Percentiles rank a stretch among this genome's conserved stretches.
These are phyloP conservation scores for Coccomyxa sp. DNA, from an alignment of 139 green algal genomes.

Conservation along the genomic window DNA sequence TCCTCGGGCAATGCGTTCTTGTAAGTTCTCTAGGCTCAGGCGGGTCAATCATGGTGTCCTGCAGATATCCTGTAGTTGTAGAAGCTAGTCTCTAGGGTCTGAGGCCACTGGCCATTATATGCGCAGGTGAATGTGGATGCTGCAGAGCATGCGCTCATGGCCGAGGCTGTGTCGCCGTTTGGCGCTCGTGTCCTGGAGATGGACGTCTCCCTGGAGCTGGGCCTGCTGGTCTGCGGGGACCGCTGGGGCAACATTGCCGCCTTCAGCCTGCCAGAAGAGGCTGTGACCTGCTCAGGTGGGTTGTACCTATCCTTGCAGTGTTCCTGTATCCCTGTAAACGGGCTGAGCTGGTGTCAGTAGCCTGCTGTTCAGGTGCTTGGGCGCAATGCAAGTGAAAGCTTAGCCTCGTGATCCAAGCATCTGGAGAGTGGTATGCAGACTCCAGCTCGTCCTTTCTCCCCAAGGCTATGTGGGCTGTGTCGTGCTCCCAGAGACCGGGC, in stretches of 20 bases:
- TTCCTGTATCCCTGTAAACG: neutral
- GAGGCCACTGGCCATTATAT: too few species aligned
- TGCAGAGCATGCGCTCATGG: neutral
- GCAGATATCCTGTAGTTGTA: neutral
- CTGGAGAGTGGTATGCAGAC: too few species aligned
- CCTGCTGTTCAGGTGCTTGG: neutral
- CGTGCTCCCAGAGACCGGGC: too few species aligned
- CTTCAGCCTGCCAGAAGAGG: neutral
- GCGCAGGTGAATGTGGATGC: neutral
- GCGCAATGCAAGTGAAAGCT: neutral
- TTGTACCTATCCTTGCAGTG: neutral
- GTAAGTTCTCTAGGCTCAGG: neutral
- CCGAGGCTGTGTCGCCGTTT: neutral
- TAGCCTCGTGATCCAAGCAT: neutral
- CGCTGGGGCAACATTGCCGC: neutral
- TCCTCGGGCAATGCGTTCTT: neutral
- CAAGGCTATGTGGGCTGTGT: too few species aligned
- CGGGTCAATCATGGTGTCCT: neutral
- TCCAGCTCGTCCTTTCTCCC: too few species aligned
- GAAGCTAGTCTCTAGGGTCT: neutral
- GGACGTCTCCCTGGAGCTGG: neutral
- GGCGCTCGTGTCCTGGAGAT: neutral
- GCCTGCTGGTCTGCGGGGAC: slow-evolving; percentile 5
- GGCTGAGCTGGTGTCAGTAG: neutral
- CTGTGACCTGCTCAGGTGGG: neutral